Evolutionary conservation across 805 yeast genomes (phyloP).

Genomic region (Saturnispora diversa): DNA sequence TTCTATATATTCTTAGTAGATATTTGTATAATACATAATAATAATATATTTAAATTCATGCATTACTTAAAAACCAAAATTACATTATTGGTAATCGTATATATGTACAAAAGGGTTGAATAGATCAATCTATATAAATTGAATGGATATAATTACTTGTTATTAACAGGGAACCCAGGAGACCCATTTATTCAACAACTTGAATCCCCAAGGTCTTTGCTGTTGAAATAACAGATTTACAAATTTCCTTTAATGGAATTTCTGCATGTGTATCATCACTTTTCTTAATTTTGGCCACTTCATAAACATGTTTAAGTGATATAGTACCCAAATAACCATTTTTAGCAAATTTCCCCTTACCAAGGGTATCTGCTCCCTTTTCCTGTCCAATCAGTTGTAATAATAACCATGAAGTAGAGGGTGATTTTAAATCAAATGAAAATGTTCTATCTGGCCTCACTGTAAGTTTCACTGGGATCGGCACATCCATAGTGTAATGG

Average conservation of each 20-base stretch:
- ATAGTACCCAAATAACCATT: conserved; percentile 30
- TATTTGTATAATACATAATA: no score
- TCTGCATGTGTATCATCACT: conserved; percentile 72
- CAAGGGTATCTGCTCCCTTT: conserved; percentile 70
- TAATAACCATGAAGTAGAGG: conserved; percentile 83
- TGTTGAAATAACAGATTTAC: conserved; percentile 75
- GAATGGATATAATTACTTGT: no score
- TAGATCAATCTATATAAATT: no score
- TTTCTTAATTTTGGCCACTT: conserved; percentile 88
- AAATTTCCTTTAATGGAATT: conserved; percentile 63
- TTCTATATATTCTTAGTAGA: no score
- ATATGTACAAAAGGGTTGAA: conserved; percentile 10
- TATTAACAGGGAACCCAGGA: no score
- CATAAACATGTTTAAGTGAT: conserved; percentile 84
- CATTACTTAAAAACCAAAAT: no score
- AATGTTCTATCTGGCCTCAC: conserved; percentile 92
- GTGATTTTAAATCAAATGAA: conserved; percentile 77
- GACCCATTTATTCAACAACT: conserved; percentile 54
- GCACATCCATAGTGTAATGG: conserved; percentile 73
- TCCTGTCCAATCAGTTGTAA: conserved; percentile 71
- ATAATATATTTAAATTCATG: no score
- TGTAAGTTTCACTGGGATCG: conserved; percentile 77
- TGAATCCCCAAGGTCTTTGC: conserved; percentile 86
- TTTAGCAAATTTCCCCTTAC: conserved; percentile 49
- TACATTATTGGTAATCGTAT: no score